phyloP scores from a whole-genome alignment of 768 basidiomycete species.

The Amanita rubescens region DNA sequence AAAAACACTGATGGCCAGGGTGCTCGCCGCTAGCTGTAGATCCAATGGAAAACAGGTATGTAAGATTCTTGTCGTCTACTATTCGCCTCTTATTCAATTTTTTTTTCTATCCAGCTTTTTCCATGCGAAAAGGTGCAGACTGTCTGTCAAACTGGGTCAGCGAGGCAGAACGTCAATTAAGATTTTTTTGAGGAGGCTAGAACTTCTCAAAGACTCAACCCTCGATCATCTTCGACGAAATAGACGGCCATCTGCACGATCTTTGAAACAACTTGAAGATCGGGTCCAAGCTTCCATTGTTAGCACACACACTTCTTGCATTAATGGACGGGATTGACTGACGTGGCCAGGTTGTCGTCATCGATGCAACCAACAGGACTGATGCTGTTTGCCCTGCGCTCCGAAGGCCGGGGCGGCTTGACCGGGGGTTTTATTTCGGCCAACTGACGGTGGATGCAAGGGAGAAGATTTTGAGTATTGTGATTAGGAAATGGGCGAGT shows the following conservation, averaged over 20 bases:
- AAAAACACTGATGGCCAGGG: conserved; percentile 89
- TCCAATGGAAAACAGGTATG: conserved; percentile 83
- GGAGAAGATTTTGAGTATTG: conserved; percentile 83
- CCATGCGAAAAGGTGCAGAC: conserved; percentile 99
- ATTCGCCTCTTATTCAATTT: not conserved
- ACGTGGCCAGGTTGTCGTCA: conserved; percentile 93
- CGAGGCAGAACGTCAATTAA: conserved; percentile 93
- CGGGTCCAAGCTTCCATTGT: conserved; percentile 99
- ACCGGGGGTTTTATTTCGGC: conserved; percentile 97
- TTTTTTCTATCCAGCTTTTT: conserved; percentile 69
- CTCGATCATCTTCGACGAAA: conserved; percentile 98
- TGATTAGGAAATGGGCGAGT: conserved; percentile 86
- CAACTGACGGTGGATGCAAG: conserved; percentile 79
- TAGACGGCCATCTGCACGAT: conserved; percentile 94
- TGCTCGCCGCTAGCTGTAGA: conserved; percentile 87
- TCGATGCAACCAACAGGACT: conserved; percentile 95
- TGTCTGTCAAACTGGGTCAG: conserved; percentile 99
- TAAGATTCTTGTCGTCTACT: conserved; percentile 30
- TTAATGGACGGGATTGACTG: conserved; percentile 99
- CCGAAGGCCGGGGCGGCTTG: conserved; percentile 89
- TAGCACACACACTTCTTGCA: conserved; percentile 86
- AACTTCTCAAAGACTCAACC: conserved; percentile 87
- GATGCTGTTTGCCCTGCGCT: conserved; percentile 98
- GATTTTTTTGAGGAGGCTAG: conserved; percentile 94
- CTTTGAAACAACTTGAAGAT: conserved; percentile 98